These are phyloP conservation scores for Wickerhamiella dianesei DNA, from an alignment of 805 yeast genomes.

Conservation along the genomic window DNA sequence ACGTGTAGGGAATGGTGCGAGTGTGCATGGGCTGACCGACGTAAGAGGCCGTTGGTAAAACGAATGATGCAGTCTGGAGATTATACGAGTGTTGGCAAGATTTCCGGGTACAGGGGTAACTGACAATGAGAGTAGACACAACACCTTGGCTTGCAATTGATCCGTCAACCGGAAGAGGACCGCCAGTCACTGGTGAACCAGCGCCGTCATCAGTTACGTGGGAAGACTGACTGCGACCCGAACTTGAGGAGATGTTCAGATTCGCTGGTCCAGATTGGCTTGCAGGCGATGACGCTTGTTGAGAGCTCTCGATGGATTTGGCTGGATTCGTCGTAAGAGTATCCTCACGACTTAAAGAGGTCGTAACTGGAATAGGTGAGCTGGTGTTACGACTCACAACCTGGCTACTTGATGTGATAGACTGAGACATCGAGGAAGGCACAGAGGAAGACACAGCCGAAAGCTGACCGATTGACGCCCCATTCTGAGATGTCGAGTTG, in stretches of 20 bases:
- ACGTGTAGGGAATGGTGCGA: background rate
- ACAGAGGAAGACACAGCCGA: background rate
- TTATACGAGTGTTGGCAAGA: constrained; percentile 2
- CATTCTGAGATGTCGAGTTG: too few species aligned
- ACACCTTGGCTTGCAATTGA: background rate
- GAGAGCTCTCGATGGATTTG: too few species aligned
- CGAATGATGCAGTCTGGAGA: constrained; percentile 1
- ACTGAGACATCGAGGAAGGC: background rate
- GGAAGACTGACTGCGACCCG: background rate
- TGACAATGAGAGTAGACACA: constrained; percentile 3
- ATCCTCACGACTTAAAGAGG: too few species aligned
- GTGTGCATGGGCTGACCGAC: constrained; percentile 1
- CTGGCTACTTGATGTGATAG: background rate
- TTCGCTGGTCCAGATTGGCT: background rate
- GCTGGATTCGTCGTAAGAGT: too few species aligned
- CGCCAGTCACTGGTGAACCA: constrained; percentile 7
- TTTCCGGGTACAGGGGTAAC: constrained; percentile 10
- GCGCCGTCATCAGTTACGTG: constrained; percentile 4
- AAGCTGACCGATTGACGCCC: background rate
- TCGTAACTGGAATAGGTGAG: too few species aligned
- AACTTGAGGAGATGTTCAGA: background rate
- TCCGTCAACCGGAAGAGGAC: constrained; percentile 6
- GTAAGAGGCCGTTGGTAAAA: background rate
- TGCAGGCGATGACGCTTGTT: background rate
- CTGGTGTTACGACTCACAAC: too few species aligned